Percentiles rank a stretch among this genome's conserved stretches.
phyloP scores from a whole-genome alignment of 2,329 filamentous ascomycete species.

The Clarireedia monteithiana region DNA sequence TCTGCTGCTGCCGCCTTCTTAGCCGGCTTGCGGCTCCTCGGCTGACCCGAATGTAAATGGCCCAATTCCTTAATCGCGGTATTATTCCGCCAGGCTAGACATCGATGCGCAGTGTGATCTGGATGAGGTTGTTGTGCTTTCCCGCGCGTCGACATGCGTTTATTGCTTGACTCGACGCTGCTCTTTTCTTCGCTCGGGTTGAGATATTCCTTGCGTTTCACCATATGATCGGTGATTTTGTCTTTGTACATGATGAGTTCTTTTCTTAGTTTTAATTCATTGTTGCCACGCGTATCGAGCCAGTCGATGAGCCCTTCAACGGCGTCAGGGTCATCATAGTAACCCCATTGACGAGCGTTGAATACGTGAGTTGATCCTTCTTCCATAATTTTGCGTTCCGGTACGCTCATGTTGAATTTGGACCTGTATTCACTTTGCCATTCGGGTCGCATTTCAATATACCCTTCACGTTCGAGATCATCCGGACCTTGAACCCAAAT shows the following conservation, averaged over 20 bases:
- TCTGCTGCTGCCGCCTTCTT: constrained; percentile 21
- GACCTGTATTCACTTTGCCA: constrained; percentile 68
- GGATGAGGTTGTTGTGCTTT: constrained; percentile 39
- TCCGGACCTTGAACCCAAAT: constrained; percentile 96
- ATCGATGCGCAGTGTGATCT: constrained; percentile 46
- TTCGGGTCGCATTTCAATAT: constrained; percentile 68
- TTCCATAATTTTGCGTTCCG: constrained; percentile 76
- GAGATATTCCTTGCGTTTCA: constrained; percentile 68
- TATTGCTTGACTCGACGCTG: constrained; percentile 36
- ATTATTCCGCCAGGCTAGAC: constrained; percentile 58
- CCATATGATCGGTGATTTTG: constrained; percentile 72
- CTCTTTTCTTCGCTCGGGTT: constrained; percentile 42
- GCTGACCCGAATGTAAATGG: constrained; percentile 52
- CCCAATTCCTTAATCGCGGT: constrained; percentile 50
- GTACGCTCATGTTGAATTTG: constrained; percentile 73
- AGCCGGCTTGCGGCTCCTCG: constrained; percentile 34
- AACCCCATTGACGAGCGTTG: constrained; percentile 80
- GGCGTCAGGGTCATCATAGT: constrained; percentile 72
- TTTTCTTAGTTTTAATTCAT: constrained; percentile 82
- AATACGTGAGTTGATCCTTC: constrained; percentile 76
- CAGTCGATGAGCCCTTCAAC: constrained; percentile 76
- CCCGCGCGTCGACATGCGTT: constrained; percentile 54
- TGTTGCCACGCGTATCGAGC: constrained; percentile 79
- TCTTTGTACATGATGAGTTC: constrained; percentile 72
- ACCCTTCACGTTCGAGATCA: constrained; percentile 76